These are phyloP conservation scores for Colletotrichum tropicale DNA, from an alignment of 2,329 filamentous ascomycete species.

Conservation along the genomic window DNA sequence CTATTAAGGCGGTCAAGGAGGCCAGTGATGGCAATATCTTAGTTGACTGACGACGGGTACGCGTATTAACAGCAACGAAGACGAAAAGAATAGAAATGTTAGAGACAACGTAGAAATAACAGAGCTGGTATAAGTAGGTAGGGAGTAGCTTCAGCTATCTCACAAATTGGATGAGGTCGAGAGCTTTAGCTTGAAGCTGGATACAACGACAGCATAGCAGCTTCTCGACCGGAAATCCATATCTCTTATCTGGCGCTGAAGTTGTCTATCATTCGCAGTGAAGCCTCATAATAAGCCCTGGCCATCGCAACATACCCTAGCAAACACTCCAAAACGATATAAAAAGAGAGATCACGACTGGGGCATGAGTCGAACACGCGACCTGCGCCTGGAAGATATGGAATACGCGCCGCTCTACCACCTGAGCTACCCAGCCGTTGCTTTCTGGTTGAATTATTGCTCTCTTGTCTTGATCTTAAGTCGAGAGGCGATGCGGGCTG, in stretches of 20 bases:
- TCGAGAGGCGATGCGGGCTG: neutral
- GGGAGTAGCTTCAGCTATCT: neutral
- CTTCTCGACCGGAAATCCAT: neutral
- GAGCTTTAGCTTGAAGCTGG: neutral
- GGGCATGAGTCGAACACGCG: neutral
- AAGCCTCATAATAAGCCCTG: accelerated
- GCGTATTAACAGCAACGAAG: neutral
- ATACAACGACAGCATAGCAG: neutral
- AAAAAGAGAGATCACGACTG: neutral
- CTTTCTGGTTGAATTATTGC: neutral
- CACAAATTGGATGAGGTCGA: neutral
- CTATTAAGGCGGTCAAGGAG: neutral
- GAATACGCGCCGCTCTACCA: neutral
- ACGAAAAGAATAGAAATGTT: too few relatives aligned
- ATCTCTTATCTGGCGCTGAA: neutral
- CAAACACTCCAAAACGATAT: neutral
- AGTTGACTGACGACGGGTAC: too few relatives aligned
- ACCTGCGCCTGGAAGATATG: neutral
- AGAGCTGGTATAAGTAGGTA: neutral
- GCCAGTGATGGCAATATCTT: neutral
- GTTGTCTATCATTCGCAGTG: neutral
- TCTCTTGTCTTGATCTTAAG: neutral
- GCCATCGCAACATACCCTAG: neutral
- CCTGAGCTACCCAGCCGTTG: neutral
- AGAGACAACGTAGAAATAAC: too few relatives aligned